Base-by-base conservation (phyloP, 805 yeast species). In the Barnettozyma californica region DNA sequence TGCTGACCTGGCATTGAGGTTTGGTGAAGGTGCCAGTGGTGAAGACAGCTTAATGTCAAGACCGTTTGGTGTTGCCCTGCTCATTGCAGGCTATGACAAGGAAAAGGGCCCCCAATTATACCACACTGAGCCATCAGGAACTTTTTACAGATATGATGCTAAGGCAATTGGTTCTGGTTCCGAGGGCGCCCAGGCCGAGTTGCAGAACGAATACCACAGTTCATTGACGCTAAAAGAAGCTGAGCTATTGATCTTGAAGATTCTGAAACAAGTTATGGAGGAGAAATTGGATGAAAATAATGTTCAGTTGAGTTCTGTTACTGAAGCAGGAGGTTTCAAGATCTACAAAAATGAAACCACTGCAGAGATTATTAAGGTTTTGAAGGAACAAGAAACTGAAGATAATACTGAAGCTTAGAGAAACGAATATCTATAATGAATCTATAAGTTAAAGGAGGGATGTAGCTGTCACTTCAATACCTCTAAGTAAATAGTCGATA, bases 71-170 rank as follows among this genome's bases (percentile, higher is more conserved):
- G 99, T 94, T 44, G 99, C 99, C 1, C 71, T 94, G 56, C 77
- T 94, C 61, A 85, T 94, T 62, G 99, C 98, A 5, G 99, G 99
- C 44, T 77, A 83, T 58, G 99, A 94, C 70, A 75, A 81, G 52
- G 95, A 88, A 59, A 84, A 88, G 62, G 99, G 99, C 1, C 96
- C 97, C 42, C 99, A 94, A 68, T 77, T 94, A 59, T 87, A 87
- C 66, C 97, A 94, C 67, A 96, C 98, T n/a, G 99, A 94, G 70
- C 99, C 99, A 36, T 87, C 96, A 13, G 99, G 99, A 50, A 94
- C 99, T 1, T 94, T 90, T 61, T 95, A 94, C 71, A 81, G 94
- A 69, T 94, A 94, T 66, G 97, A 94, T 62, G 99, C 99, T 26
- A 95, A 94, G 71, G 99, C 99, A 11, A 94, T 95, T 61, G 99